Evolutionary conservation across 768 basidiomycete genomes (phyloP), one percentile per base, ranked within the genome.

Genomic region (Sporobolomyces phaffii): DNA sequence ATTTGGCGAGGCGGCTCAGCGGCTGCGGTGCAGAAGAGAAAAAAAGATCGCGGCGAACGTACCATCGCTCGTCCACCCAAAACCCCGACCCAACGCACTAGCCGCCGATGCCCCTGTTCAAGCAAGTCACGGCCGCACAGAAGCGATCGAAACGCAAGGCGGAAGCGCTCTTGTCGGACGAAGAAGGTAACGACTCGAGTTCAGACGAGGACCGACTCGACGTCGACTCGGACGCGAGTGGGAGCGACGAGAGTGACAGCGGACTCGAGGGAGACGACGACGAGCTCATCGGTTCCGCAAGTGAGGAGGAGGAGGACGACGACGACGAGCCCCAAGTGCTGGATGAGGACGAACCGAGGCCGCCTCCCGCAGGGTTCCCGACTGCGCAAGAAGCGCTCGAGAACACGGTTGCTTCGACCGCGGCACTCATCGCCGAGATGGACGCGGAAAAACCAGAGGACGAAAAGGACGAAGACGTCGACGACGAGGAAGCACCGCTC

Each of bases 351-450:
- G 45, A 50, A 24, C 64, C 64, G 14, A 53, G 59, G 5, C 60
- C 60, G 2, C 69, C 69, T 29, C 69, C 69, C 22, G 34, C 5
- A 2, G 69, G 64, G 4, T 65, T 65, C 56, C 69, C 69, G 10
- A 70, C 54, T 22, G 69, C 69, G 3, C 17, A 43, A 29, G 64
- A 65, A n/a, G 69, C 69, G 2, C 60, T 70, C 56, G 56, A 62
- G 34, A 58, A 62, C 45, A 57, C 60, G 1, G 50, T 68, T 26
- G 66, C 50, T 6, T 57, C 53, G 13, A 58, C 60, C 5, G 60
- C 60, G 3, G 17, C 26, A 2, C 29, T 68, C 38, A 47, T 62
- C 17, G 43, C 45, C 1, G 54, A 49, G 45, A 51, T 59, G 58
- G 61, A 62, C 24, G 45, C 50, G 28, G 52, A 61, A 31, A 63